Conservation (phyloP, 2,329 filamentous ascomycete genomes). For the Zarea fungicola region DNA sequence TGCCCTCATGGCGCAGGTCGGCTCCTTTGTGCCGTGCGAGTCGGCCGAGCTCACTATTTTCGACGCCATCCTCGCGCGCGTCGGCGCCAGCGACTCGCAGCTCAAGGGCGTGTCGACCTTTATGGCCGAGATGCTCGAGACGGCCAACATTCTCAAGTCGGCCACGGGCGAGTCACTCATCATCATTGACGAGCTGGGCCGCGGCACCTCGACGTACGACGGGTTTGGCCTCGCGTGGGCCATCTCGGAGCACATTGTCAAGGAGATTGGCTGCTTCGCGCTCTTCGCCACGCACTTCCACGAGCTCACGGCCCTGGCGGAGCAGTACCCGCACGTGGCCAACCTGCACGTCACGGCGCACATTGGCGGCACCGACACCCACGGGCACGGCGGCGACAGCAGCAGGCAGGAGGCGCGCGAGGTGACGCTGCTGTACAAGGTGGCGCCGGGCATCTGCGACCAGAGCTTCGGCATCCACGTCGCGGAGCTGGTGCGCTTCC, state of each 20-base stretch:
- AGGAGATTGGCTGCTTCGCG: conserved; percentile 88
- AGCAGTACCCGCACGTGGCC: conserved; percentile 79
- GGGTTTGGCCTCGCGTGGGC: conserved; percentile 99
- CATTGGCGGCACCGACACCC: conserved; percentile 55
- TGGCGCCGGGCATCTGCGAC: conserved; percentile 91
- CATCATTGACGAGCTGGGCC: conserved; percentile 96
- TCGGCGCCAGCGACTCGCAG: conserved; percentile 93
- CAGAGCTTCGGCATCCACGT: conserved; percentile 99
- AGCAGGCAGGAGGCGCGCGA: conserved; percentile 79
- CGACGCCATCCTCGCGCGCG: conserved; percentile 91
- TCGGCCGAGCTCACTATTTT: conserved; percentile 93
- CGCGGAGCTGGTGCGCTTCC: conserved; percentile 92
- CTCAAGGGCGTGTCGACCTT: conserved; percentile 98
- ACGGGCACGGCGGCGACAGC: conserved; percentile 33
- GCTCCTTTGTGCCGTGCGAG: conserved; percentile 89
- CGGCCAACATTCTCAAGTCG: conserved; percentile 95
- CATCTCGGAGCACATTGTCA: conserved; percentile 95
- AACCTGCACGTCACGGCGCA: conserved; percentile 97
- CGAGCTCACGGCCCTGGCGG: conserved; percentile 85
- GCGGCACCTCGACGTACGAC: conserved; percentile 96
- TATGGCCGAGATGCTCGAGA: conserved; percentile 99
- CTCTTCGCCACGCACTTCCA: conserved; percentile 99
- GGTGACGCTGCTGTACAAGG: conserved; percentile 94
- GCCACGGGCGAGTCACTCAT: conserved; percentile 93
- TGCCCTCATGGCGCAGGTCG: conserved; percentile 93